A percentile compares a stretch with the other conserved stretches of the same genome.
These are phyloP conservation scores for Irpex lacteus DNA, from an alignment of 1,284 basidiomycete genomes.

Conservation along the genomic window DNA sequence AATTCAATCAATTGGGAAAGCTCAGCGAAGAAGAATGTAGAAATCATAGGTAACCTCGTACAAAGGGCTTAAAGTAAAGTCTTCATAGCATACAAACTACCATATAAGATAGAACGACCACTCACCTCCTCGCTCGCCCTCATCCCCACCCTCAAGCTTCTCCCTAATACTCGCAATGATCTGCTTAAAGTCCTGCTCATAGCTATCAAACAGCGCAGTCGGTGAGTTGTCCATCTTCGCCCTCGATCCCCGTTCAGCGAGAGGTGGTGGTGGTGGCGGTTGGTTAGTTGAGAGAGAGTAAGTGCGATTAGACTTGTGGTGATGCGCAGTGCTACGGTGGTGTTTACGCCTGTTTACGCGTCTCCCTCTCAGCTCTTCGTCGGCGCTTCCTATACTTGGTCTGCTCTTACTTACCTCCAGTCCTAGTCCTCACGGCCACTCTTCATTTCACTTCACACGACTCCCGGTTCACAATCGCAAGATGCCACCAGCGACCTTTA, in stretches of 20 bases:
- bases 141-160: slow-evolving; percentile 63
- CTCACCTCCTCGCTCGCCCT: slow-evolving; percentile 58
- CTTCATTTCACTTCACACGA: neutral
- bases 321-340: neutral
- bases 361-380: neutral
- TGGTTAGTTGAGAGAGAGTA: neutral
- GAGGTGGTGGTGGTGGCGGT: neutral
- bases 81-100: neutral
- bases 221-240: slow-evolving; percentile 71
- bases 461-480: slow-evolving; percentile 9
- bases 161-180: slow-evolving; percentile 65
- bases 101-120: too few relatives aligned
- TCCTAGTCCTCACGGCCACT: neutral
- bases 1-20: too few relatives aligned
- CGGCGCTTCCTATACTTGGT: neutral
- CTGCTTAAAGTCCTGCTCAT: slow-evolving; percentile 79
- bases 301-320: neutral
- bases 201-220: slow-evolving; percentile 77
- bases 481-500: slow-evolving; percentile 76
- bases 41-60: too few relatives aligned
- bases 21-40: too few relatives aligned
- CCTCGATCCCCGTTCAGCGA: too few relatives aligned
- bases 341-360: slow-evolving; percentile 1
- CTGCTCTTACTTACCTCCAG: neutral
- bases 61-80: too few relatives aligned